Evolutionary conservation across 495 filamentous ascomycete genomes (phyloP), one percentile per base, ranked within the genome.

Genomic region (Xylaria palmicola): DNA sequence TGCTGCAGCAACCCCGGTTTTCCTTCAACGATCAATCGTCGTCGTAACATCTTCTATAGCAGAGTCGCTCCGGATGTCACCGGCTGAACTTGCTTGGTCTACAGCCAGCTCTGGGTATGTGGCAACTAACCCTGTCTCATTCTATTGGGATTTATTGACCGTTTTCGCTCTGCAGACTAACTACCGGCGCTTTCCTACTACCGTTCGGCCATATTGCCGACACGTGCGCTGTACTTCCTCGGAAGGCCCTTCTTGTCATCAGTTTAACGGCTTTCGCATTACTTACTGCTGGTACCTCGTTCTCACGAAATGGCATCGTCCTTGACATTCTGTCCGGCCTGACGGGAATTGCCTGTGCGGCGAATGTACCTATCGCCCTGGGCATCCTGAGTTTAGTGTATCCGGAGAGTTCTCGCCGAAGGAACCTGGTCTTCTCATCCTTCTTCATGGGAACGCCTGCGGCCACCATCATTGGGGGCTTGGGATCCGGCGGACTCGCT

Each of bases 171-270:
- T 37, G 9, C 22, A 71, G 68, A n/a, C 47, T 88, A 10, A 81
- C 78, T 17, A 82, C 82, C 34, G 85, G 86, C 32, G 78, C 84
- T 6, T 83, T 88, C 56, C 72, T 88, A 15, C 72, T 88, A 6
- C 81, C 85, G 62, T 88, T 88, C 60, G 86, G 84, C 20, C 81
- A 83, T 62, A 68, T 87, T 27, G 82, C 86, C 26, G 86, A 88
- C 43, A 69, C 52, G 10, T 71, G 66, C 20, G 56, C 56, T 50
- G 71, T 86, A 59, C 79, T 88, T 56, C 85, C 85, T 54, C 81
- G 84, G 26, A 85, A 84, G 64, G 65, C 69, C 0, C 75, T 87
- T 41, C 82, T 88, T 60, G 77, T 86, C 17, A 67, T 73, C 41
- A 81, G 80, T 61, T 78, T 88, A 72, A 74, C 75, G 20, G 72